phyloP scores from a whole-genome alignment of 371 early-diverging fungal genomes.

The Chytridium lagenaria region DNA sequence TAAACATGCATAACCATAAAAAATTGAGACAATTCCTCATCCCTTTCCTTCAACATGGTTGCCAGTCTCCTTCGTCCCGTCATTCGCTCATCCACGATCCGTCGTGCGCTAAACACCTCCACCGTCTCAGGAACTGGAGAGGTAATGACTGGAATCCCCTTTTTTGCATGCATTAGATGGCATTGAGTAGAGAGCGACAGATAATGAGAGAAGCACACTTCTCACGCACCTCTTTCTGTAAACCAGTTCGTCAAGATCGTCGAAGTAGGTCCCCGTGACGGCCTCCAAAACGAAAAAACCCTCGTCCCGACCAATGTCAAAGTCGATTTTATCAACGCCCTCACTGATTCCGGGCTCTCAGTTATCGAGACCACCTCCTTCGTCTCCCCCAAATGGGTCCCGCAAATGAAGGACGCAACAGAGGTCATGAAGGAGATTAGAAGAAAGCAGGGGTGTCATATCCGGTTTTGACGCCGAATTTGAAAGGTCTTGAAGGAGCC shows the following conservation, averaged over 20 bases:
- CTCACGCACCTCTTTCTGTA: background rate
- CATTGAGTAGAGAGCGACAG: no score
- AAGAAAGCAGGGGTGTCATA: slow-evolving; percentile 72
- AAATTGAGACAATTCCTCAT: no score
- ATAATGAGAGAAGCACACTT: no score
- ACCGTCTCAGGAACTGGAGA: no score
- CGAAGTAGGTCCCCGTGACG: slow-evolving; percentile 96
- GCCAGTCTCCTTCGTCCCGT: no score
- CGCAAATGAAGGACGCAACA: slow-evolving; percentile 91
- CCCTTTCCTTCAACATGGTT: no score
- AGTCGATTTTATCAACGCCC: slow-evolving; percentile 80
- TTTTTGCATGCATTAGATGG: no score
- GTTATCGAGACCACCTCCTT: slow-evolving; percentile 93
- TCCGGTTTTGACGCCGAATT: slow-evolving; percentile 92
- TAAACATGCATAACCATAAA: no score
- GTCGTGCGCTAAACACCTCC: no score
- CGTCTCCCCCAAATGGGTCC: slow-evolving; percentile 98
- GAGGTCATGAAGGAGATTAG: slow-evolving; percentile 76
- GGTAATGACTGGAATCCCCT: no score
- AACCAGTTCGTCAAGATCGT: slow-evolving; percentile 72
- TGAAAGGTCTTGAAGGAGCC: slow-evolving; percentile 85
- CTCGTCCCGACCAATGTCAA: slow-evolving; percentile 82
- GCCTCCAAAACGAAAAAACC: slow-evolving; percentile 95
- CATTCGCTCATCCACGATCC: no score
- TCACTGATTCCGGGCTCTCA: slow-evolving; percentile 79